These are phyloP conservation scores for Alternaria metachromatica DNA, from an alignment of 2,329 filamentous ascomycete genomes.

Conservation along the genomic window DNA sequence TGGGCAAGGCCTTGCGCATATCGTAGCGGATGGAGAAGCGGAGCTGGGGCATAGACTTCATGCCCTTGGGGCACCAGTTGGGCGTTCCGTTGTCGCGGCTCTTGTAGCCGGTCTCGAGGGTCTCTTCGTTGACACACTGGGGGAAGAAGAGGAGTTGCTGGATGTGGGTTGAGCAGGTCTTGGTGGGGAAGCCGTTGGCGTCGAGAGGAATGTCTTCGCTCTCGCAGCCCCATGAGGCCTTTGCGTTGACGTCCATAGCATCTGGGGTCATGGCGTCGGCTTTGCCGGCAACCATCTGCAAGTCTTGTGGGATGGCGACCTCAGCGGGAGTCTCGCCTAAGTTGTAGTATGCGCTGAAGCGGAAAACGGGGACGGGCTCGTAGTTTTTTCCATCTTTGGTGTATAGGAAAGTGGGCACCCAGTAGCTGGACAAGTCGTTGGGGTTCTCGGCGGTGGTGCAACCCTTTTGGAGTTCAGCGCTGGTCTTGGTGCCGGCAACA, in stretches of 20 bases:
- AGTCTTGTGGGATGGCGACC: slow-evolving; percentile 54
- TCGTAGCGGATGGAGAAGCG: slow-evolving; percentile 59
- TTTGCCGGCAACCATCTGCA: slow-evolving; percentile 52
- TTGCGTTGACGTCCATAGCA: slow-evolving; percentile 31
- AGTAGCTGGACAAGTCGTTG: slow-evolving; percentile 58
- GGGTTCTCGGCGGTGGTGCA: slow-evolving; percentile 56
- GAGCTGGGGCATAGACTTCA: slow-evolving; percentile 57
- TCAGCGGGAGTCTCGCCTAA: slow-evolving; percentile 52
- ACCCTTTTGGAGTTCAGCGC: slow-evolving; percentile 50
- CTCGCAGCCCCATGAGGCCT: slow-evolving; percentile 40
- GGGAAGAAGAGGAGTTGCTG: slow-evolving; percentile 57
- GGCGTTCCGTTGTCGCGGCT: slow-evolving; percentile 30
- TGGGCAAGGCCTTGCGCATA: slow-evolving; percentile 51
- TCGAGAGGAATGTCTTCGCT: slow-evolving; percentile 23
- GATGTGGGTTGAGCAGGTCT: slow-evolving; percentile 53
- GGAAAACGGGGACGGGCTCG: slow-evolving; percentile 39
- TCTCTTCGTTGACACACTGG: slow-evolving; percentile 51
- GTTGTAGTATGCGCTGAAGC: slow-evolving; percentile 59
- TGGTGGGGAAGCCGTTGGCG: slow-evolving; percentile 39
- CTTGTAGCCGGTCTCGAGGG: slow-evolving; percentile 48
- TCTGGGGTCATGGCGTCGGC: slow-evolving; percentile 41
- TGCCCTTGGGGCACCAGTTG: slow-evolving; percentile 53
- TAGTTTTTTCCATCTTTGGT: slow-evolving; percentile 45
- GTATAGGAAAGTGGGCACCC: slow-evolving; percentile 54
- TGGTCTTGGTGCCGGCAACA: slow-evolving; percentile 48